Evolutionary conservation across 140 eudicot species (phyloP).

Genomic region (Ambrosia hybrid): DNA sequence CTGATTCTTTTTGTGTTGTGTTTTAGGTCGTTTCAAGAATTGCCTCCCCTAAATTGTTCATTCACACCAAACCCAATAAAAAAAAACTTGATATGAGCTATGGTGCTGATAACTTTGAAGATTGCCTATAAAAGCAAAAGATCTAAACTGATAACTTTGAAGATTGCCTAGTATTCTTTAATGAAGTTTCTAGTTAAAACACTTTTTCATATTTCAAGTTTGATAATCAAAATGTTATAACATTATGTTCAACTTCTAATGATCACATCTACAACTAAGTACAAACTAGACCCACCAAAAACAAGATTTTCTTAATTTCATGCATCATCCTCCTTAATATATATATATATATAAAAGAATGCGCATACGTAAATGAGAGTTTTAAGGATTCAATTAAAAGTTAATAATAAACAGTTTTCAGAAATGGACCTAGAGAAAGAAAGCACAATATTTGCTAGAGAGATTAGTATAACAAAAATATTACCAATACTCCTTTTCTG

Average conservation of each 20-base stretch:
- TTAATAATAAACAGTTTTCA: not conserved
- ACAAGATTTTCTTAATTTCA: not conserved
- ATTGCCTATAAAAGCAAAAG: not conserved
- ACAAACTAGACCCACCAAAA: constrained; percentile 4
- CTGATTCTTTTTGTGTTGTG: too few relatives aligned
- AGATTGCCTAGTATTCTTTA: not conserved
- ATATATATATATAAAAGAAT: not conserved
- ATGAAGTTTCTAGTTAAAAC: not conserved
- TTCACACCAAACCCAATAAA: not conserved
- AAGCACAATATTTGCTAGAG: not conserved
- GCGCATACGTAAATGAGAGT: not conserved
- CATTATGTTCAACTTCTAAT: not conserved
- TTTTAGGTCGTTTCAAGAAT: too few relatives aligned
- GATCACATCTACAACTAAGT: constrained; percentile 11
- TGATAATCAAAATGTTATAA: not conserved
- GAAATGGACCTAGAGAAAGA: not conserved
- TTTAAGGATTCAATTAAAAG: not conserved
- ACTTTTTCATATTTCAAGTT: not conserved
- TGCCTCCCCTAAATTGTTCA: too few relatives aligned
- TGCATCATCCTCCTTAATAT: not conserved
- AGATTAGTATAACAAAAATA: constrained; percentile 7
- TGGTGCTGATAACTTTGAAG: not conserved
- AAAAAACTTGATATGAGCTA: not conserved
- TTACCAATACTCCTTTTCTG: constrained; percentile 96
- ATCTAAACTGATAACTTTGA: not conserved